Evolutionary conservation across 2,329 filamentous ascomycete species (phyloP).

Genomic region (Pyricularia pennisetigena): DNA sequence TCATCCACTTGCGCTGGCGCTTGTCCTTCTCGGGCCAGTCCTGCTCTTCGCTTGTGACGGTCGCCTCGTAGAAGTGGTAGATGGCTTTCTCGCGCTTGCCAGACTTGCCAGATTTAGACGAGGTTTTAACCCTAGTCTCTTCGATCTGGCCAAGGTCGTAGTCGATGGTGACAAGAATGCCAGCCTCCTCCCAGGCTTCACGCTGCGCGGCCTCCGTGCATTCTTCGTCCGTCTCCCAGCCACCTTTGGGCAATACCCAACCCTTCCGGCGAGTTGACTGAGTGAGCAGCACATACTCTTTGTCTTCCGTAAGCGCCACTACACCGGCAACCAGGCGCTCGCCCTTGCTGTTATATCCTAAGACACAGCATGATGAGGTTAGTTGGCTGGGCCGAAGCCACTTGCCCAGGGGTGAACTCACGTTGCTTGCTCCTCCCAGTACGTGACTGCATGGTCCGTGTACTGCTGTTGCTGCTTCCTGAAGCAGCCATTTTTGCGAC

Average conservation of each 20-base stretch:
- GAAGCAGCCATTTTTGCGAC: slow-evolving; percentile 9
- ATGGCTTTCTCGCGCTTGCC: slow-evolving; percentile 51
- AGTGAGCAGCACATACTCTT: slow-evolving; percentile 81
- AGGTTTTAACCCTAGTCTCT: slow-evolving; percentile 74
- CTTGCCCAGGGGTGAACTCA: slow-evolving; percentile 38
- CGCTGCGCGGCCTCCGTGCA: slow-evolving; percentile 76
- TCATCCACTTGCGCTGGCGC: slow-evolving; percentile 83
- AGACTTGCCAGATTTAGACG: slow-evolving; percentile 26
- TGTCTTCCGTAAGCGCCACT: slow-evolving; percentile 80
- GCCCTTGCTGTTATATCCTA: slow-evolving; percentile 86
- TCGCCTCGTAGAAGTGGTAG: slow-evolving; percentile 79
- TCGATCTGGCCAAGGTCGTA: slow-evolving; percentile 79
- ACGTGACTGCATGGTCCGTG: slow-evolving; percentile 61
- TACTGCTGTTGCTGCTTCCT: slow-evolving; percentile 14
- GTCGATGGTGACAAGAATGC: slow-evolving; percentile 76
- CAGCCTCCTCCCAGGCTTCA: slow-evolving; percentile 97
- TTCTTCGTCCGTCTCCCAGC: slow-evolving; percentile 92
- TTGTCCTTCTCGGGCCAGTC: slow-evolving; percentile 95
- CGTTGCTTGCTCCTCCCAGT: slow-evolving; percentile 71
- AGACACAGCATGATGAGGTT: slow-evolving; percentile 10
- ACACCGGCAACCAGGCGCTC: slow-evolving; percentile 93
- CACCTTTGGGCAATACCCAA: slow-evolving; percentile 96
- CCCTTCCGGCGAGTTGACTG: slow-evolving; percentile 84
- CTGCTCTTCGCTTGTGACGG: slow-evolving; percentile 73
- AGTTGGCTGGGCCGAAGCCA: slow-evolving; percentile 11